These are phyloP conservation scores for Nakazawaea holstii DNA, from an alignment of 805 yeast genomes.

Conservation along the genomic window DNA sequence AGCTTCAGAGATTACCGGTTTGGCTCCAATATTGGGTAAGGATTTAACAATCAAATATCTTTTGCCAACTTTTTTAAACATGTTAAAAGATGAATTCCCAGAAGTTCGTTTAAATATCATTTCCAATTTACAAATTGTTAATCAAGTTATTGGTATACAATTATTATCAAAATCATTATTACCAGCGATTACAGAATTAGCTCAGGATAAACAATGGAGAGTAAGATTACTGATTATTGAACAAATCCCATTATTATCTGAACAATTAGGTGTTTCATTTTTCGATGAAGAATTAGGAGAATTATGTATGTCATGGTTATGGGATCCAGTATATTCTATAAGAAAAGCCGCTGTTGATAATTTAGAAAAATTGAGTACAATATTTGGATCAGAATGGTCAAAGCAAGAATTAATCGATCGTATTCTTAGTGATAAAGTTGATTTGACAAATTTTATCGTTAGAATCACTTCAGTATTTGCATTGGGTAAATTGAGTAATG, in stretches of 20 bases:
- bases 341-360: conserved; percentile 94
- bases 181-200: conserved; percentile 94
- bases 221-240: conserved; percentile 95
- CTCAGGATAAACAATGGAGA: conserved; percentile 97
- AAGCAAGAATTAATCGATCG: conserved; percentile 75
- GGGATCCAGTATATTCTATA: conserved; percentile 96
- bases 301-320: conserved; percentile 93
- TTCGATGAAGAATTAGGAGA: conserved; percentile 89
- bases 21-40: conserved; percentile 82
- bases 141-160: conserved; percentile 91
- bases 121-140: conserved; percentile 84
- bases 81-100: conserved; percentile 95
- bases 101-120: conserved; percentile 94
- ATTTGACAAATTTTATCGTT: conserved; percentile 69
- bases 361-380: conserved; percentile 70
- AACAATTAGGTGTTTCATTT: conserved; percentile 88
- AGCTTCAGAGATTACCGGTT: conserved; percentile 80
- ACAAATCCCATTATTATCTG: conserved; percentile 90
- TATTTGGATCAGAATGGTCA: conserved; percentile 94
- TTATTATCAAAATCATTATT: conserved; percentile 77
- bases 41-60: conserved; percentile 77
- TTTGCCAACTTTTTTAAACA: conserved; percentile 82
- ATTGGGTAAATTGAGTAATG: conserved; percentile 76
- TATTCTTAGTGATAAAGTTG: conserved; percentile 44
- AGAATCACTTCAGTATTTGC: conserved; percentile 90